Base-by-base conservation (phyloP, 305 asterid species). In the Nicotiana rustica region DNA sequence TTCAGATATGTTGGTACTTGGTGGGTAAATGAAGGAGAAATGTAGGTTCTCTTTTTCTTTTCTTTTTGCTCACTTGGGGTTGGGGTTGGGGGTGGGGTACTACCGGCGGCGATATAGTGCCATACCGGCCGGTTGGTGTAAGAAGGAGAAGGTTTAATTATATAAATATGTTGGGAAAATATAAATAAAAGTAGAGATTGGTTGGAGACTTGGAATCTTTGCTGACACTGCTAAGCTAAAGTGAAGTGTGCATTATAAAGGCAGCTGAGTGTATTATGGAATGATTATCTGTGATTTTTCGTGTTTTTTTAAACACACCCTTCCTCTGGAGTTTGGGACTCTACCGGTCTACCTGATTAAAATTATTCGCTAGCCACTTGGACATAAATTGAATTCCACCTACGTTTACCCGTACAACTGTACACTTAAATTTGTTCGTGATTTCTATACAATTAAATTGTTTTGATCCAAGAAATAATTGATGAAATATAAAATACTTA, bases 231-330 rank as follows among this genome's bases (percentile, higher is more conserved):
- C 15, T 8, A 2, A 61, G 64, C 44, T 25, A 19, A 52, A 75
- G 64, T 25, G 79, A 3, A 18, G 13, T n/a, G 13, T 61, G 13
- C 25, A 73, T 49, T 73, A 14, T 71, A 47, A 71, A 49, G 79
- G 79, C 29, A 25, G 44, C 64, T 52, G 25, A 75, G 47, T 49
- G 29, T 52, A 52, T 75, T 71, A 49, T 71, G 79, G 79, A 75
- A 75, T 75, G 65, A 75, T 75, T 64, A 75, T 75, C 44, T 75
- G 79, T 75, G 64, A 75, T 75, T 75, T 52, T 25, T 75, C 44
- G 52, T 25, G 7, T 75, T 25, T 75, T 49, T 75, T 75, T 10
- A 13, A 25, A 25, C 29, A 25, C 29, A 25, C 2, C 78, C 15
- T 18, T 19, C 33, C 60, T 29, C 10, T 65, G 18, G 8, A 65